Evolutionary conservation across 495 filamentous ascomycete species (phyloP), one percentile per base, ranked within the genome.

Genomic region (Letharia columbiana): DNA sequence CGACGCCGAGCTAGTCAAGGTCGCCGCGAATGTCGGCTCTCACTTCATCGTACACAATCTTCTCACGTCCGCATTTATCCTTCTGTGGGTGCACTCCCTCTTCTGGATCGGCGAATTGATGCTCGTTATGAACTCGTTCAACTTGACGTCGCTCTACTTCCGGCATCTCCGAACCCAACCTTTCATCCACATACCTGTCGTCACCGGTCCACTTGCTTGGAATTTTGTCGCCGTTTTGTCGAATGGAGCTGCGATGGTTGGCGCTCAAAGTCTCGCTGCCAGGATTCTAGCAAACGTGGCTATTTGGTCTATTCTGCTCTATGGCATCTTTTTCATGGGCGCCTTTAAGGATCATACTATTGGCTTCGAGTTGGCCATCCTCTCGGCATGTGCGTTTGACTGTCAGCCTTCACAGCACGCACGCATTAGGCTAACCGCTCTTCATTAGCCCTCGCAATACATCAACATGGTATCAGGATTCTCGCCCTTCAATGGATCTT

Each of bases 401-500:
- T 0, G 5, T 10, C 17, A 37, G 13, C 42, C 31, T 33, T n/a
- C 33, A 28, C 28, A 23, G 42, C 52, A 23, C 18, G n/a, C 58
- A 59, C 23, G n/a, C 44, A 37, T 31, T 4, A 45, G 40, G 15
- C 15, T 44, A 17, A 64, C 41, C n/a, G 23, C 15, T 20, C 28
- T 23, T 13, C 11, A 49, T 35, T 63, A 86, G 83, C 89, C 15
- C 82, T 95, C 60, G 91, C 89, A 15, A 83, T 95, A 20, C 81
- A 82, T 20, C 91, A 96, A 73, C 83, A 94, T 75, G 75, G 83
- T 49, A 80, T 82, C 71, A 86, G 89, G 74, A 72, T 85, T 49
- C 81, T 92, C 67, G 86, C 89, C 2, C 77, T 94, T 63, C 91
- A 96, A 77, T 95, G 90, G 92, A 91, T 92, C 75, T 96, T 95